Conservation (phyloP, 108 stramenopile species). For the Bacterosira constricta region DNA sequence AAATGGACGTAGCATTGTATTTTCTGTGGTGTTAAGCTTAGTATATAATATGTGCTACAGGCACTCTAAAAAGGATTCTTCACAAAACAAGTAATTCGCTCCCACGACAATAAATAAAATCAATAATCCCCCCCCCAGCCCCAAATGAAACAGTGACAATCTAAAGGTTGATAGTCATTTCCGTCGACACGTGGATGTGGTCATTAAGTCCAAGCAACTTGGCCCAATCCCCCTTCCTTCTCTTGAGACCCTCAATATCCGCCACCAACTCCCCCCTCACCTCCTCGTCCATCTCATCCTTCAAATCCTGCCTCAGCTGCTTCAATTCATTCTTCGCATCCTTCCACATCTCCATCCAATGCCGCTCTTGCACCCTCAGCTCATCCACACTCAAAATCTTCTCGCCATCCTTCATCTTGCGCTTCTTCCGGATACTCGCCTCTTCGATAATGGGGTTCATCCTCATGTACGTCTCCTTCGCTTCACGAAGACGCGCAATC, state of each 20-base stretch:
- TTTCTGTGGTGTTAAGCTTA: no score
- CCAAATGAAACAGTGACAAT: neutral
- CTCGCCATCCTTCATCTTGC: constrained; percentile 1
- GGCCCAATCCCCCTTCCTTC: constrained; percentile 22
- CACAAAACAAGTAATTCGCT: no score
- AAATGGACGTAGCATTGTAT: no score
- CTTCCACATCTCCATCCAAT: constrained; percentile 29
- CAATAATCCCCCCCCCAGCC: no score
- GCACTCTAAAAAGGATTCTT: no score
- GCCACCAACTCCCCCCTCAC: constrained; percentile 6
- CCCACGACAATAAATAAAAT: no score
- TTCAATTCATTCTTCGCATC: constrained; percentile 5
- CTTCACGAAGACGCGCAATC: constrained; percentile 9
- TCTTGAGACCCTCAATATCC: constrained; percentile 26
- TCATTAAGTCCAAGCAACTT: constrained; percentile 23
- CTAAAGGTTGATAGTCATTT: neutral
- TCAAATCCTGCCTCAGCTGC: constrained; percentile 12
- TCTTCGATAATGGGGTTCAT: constrained; percentile 11
- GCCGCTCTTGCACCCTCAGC: constrained; percentile 12
- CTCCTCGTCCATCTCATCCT: constrained; percentile 15
- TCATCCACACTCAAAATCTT: constrained; percentile 24
- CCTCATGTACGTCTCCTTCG: constrained; percentile 13
- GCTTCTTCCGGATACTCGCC: neutral
- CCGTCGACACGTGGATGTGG: no score
- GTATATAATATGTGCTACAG: no score